These are phyloP conservation scores for Marsdenia floribunda DNA, from an alignment of 257 asterid species.

Conservation along the genomic window DNA sequence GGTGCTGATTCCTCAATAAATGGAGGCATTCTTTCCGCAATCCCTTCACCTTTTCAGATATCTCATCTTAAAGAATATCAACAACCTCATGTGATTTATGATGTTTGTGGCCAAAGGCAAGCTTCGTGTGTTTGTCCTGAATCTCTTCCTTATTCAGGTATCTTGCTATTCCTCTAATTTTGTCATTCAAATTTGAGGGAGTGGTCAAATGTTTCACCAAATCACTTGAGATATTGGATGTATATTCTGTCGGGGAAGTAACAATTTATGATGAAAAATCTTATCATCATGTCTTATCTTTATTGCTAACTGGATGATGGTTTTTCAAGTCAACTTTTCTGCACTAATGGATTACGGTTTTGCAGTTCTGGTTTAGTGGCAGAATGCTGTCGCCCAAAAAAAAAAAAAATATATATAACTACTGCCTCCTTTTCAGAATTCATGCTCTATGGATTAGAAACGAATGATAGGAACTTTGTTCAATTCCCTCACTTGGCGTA, in stretches of 20 bases:
- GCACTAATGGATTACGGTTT: neutral
- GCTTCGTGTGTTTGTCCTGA: conserved; percentile 28
- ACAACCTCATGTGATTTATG: conserved; percentile 39
- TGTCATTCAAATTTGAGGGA: conserved; percentile 1
- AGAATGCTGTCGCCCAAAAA: neutral
- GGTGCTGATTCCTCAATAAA: conserved; percentile 81
- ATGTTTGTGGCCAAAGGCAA: conserved; percentile 30
- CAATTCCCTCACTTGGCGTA: neutral
- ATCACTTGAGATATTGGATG: neutral
- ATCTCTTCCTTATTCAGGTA: conserved; percentile 50
- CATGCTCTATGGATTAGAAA: neutral
- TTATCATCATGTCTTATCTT: neutral
- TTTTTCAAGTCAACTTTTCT: neutral
- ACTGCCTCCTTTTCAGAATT: neutral
- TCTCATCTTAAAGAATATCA: conserved; percentile 72
- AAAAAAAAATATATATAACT: neutral
- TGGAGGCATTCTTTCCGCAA: conserved; percentile 50
- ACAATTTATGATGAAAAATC: neutral
- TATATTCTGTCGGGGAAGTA: neutral
- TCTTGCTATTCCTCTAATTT: conserved; percentile 12
- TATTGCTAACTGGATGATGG: neutral
- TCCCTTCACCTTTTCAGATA: conserved; percentile 80
- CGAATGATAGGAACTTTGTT: neutral
- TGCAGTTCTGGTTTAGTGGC: neutral
- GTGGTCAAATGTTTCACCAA: neutral